phyloP scores from a whole-genome alignment of 495 filamentous ascomycete genomes.

The Halenospora varia region DNA sequence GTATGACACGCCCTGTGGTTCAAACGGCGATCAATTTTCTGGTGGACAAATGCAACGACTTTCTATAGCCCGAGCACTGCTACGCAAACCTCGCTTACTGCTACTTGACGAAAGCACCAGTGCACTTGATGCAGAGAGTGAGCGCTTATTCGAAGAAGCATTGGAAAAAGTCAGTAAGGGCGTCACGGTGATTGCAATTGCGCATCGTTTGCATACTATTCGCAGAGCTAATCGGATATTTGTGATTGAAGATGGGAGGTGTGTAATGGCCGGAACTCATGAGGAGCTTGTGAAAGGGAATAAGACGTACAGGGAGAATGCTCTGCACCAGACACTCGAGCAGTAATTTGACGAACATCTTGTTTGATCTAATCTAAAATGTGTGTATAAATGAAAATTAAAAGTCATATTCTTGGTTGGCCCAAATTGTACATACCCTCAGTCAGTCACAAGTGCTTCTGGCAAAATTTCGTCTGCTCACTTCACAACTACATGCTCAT shows the following conservation, averaged over 20 bases:
- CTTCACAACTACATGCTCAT: no score
- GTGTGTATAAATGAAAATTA: no score
- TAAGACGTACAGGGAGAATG: no score
- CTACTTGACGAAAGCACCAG: slow-evolving; percentile 72
- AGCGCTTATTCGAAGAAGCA: slow-evolving; percentile 33
- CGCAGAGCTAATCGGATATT: slow-evolving; percentile 44
- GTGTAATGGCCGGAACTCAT: slow-evolving; percentile 51
- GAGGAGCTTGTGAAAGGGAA: slow-evolving; percentile 48
- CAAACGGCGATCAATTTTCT: slow-evolving; percentile 57
- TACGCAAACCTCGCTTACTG: slow-evolving; percentile 62
- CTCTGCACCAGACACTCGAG: no score
- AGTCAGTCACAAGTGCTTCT: no score
- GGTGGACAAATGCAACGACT: slow-evolving; percentile 72
- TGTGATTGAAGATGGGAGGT: slow-evolving; percentile 43
- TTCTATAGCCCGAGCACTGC: slow-evolving; percentile 55
- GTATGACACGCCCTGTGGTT: slow-evolving; percentile 54
- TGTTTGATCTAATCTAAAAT: no score
- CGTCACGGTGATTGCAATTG: slow-evolving; percentile 65
- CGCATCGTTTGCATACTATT: slow-evolving; percentile 49
- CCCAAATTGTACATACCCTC: no score
- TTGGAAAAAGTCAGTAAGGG: slow-evolving; percentile 29
- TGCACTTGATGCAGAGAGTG: slow-evolving; percentile 53
- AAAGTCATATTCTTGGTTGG: no score
- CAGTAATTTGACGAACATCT: no score
- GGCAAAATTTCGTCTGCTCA: no score